A percentile compares a stretch with the other conserved stretches of the same genome.
Evolutionary conservation across 805 yeast genomes (phyloP).

Genomic region (Scheffersomyces lignosus): DNA sequence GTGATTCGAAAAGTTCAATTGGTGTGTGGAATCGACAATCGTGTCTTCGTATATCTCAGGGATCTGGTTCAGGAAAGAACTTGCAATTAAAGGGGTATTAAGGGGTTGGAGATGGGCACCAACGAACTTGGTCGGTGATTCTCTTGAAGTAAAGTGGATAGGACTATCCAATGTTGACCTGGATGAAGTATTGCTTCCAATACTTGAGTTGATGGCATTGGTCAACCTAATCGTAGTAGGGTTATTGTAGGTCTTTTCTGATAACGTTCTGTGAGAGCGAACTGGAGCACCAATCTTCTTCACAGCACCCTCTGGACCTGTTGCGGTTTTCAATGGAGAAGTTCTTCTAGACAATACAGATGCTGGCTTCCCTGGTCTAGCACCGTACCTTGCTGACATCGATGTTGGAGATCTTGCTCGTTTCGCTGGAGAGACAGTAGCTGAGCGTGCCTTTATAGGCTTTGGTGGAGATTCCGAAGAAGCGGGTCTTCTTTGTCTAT

Average conservation of each 20-base stretch:
- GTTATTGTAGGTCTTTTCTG: slow-evolving; percentile 3
- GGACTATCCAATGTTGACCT: slow-evolving; percentile 4
- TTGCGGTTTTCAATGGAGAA: neutral
- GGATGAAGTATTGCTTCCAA: slow-evolving; percentile 2
- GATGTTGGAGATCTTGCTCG: neutral
- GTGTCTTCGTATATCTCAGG: neutral
- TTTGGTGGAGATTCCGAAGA: neutral
- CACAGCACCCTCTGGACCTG: neutral
- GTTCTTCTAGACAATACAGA: slow-evolving; percentile 1
- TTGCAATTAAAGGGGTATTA: neutral
- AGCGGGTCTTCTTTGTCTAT: neutral
- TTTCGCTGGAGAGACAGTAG: neutral
- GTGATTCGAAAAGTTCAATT: neutral
- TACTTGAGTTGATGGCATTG: slow-evolving; percentile 5
- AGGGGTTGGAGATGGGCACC: neutral
- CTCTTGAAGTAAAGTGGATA: neutral
- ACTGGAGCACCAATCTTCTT: neutral
- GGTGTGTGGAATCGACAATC: neutral
- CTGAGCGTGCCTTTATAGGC: neutral
- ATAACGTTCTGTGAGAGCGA: neutral
- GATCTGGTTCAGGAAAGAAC: too few relatives aligned
- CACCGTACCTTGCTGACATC: neutral
- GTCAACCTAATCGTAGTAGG: slow-evolving; percentile 8
- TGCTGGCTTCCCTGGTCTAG: neutral
- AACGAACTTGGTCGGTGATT: neutral